A percentile compares a stretch with the other conserved stretches of the same genome.
Conservation (phyloP, 805 yeast species). For the Candida golubevii region DNA sequence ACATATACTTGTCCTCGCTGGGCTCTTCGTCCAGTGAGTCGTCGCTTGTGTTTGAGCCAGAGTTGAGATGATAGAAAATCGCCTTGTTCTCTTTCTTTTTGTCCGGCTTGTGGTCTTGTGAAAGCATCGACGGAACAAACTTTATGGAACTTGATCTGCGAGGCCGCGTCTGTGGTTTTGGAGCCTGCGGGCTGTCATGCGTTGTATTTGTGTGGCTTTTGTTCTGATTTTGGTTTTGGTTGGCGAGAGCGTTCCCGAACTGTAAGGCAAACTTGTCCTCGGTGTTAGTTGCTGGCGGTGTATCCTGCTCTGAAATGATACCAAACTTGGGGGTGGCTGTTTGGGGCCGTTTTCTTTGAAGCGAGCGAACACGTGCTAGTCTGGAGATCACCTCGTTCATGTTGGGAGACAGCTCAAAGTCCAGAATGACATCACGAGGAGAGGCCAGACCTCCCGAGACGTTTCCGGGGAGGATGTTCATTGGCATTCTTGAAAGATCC, state of each 20-base stretch:
- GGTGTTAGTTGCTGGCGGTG: constrained; percentile 15
- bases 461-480: constrained; percentile 4
- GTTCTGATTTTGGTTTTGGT: background rate
- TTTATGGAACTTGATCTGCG: constrained; percentile 27
- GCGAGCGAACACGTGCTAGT: constrained; percentile 16
- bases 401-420: constrained; percentile 10
- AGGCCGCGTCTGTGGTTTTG: constrained; percentile 1
- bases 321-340: constrained; percentile 16
- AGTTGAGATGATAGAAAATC: constrained; percentile 30
- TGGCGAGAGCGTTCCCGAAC: constrained; percentile 7
- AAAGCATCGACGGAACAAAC: constrained; percentile 26
- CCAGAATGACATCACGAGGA: constrained; percentile 13
- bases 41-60: constrained; percentile 13
- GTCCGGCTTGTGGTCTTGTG: constrained; percentile 8
- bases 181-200: background rate
- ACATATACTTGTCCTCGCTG: constrained; percentile 22
- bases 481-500: constrained; percentile 16
- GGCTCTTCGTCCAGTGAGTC: constrained; percentile 14
- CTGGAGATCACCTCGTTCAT: constrained; percentile 16
- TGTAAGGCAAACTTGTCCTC: constrained; percentile 19
- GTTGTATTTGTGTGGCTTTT: background rate
- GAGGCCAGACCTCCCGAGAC: constrained; percentile 13
- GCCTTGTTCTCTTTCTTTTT: constrained; percentile 15
- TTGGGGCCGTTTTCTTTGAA: constrained; percentile 16
- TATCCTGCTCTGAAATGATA: constrained; percentile 13